Evolutionary conservation across 768 basidiomycete species (phyloP).

Genomic region (Rhodotorula graminis): DNA sequence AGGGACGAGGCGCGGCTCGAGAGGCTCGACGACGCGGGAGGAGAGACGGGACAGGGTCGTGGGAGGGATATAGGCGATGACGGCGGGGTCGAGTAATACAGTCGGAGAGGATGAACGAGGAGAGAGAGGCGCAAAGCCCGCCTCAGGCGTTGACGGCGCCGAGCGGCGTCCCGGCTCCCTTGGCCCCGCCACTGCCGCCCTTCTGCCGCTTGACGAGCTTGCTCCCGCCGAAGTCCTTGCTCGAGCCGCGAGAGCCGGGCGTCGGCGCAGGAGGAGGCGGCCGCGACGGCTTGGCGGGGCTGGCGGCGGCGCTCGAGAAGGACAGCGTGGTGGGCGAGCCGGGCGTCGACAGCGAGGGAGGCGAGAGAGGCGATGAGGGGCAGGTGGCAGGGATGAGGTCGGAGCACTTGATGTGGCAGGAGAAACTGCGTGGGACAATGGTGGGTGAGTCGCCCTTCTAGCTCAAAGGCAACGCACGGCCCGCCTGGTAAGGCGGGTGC

Average conservation of each 20-base stretch:
- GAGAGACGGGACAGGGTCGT: too few species aligned
- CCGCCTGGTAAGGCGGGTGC: too few species aligned
- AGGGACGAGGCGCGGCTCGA: too few species aligned
- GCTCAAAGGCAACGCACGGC: too few species aligned
- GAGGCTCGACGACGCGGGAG: too few species aligned
- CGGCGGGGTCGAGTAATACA: neutral
- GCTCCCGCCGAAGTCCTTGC: slow-evolving; percentile 2
- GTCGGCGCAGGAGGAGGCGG: slow-evolving; percentile 1
- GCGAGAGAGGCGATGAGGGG: neutral
- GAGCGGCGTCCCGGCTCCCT: neutral
- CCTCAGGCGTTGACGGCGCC: neutral
- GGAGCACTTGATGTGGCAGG: slow-evolving; percentile 35
- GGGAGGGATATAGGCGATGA: neutral
- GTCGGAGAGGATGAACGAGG: too few species aligned
- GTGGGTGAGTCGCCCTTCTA: slow-evolving; percentile 42
- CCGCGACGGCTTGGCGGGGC: slow-evolving; percentile 7
- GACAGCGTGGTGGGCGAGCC: neutral
- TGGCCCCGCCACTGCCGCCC: neutral
- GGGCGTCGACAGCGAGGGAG: neutral
- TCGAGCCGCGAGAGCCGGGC: neutral
- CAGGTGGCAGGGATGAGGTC: slow-evolving; percentile 6
- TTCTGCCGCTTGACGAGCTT: slow-evolving; percentile 28
- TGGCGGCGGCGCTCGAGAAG: neutral
- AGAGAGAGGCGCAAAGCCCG: neutral
- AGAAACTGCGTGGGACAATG: slow-evolving; percentile 47